Percentiles rank a stretch among this genome's conserved stretches.
These are phyloP conservation scores for Colletotrichum sp. DNA, from an alignment of 2,329 filamentous ascomycete genomes.

Conservation along the genomic window DNA sequence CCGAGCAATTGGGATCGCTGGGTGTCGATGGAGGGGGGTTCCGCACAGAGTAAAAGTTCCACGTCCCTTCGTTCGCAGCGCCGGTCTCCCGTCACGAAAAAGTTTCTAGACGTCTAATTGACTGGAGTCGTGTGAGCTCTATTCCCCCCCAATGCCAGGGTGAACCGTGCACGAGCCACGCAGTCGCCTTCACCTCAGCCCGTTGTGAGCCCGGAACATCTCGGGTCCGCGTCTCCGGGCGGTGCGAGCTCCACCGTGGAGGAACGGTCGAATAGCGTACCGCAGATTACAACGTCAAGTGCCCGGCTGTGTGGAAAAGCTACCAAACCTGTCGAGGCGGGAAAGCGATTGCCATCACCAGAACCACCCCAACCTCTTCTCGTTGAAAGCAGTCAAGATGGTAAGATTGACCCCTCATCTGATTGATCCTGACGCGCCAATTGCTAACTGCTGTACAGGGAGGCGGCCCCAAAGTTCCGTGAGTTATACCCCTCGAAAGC, in stretches of 20 bases:
- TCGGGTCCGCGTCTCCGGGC: conserved; percentile 6
- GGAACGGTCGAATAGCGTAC: background rate
- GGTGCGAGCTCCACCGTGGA: conserved; percentile 1
- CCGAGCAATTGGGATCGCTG: conserved; percentile 40
- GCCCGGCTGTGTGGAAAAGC: conserved; percentile 1
- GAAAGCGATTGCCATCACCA: conserved; percentile 24
- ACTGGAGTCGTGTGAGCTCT: conserved; percentile 38
- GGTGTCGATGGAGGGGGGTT: background rate
- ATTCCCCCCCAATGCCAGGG: background rate
- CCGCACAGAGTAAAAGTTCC: conserved; percentile 10
- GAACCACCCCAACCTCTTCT: conserved; percentile 26
- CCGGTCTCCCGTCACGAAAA: conserved; percentile 30
- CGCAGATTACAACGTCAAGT: conserved; percentile 16
- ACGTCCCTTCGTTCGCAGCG: conserved; percentile 14
- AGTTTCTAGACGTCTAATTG: conserved; percentile 36
- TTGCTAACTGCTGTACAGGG: conserved; percentile 61
- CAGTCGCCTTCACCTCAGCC: background rate
- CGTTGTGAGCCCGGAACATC: conserved; percentile 2
- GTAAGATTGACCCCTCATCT: conserved; percentile 40
- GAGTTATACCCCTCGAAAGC: conserved; percentile 37
- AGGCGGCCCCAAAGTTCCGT: conserved; percentile 74
- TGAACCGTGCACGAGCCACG: conserved; percentile 12
- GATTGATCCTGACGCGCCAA: background rate
- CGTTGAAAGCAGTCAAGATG: conserved; percentile 57
- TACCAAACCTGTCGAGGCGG: conserved; percentile 18